Conservation (phyloP, 1,284 basidiomycete species). For the Cutaneotrichosporon arboriforme region DNA sequence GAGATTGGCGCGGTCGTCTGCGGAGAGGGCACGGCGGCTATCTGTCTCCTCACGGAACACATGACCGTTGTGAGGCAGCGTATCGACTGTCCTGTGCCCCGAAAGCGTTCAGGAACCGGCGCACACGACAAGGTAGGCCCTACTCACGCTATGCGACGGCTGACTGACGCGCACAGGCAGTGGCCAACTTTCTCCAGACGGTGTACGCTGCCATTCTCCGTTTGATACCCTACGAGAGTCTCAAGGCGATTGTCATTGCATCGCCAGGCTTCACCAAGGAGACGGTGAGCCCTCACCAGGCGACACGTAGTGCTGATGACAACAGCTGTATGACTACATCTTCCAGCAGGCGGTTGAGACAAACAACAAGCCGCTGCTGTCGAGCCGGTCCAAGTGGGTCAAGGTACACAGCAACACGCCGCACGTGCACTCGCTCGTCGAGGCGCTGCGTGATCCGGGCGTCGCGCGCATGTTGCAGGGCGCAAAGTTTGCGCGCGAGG, state of each 20-base stretch:
- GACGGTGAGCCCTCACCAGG: slow-evolving; percentile 54
- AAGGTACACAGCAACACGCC: slow-evolving; percentile 88
- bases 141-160: background rate
- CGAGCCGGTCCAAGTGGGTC: slow-evolving; percentile 75
- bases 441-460: slow-evolving; percentile 90
- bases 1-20: slow-evolving; percentile 95
- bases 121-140: slow-evolving; percentile 74
- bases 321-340: slow-evolving; percentile 66
- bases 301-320: too few species aligned
- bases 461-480: slow-evolving; percentile 70
- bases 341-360: slow-evolving; percentile 71
- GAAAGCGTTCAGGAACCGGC: slow-evolving; percentile 78
- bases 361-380: slow-evolving; percentile 75
- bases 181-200: slow-evolving; percentile 73
- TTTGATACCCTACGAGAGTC: slow-evolving; percentile 74
- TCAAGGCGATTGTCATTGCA: slow-evolving; percentile 90
- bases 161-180: slow-evolving; percentile 50
- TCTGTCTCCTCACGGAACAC: slow-evolving; percentile 91
- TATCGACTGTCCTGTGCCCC: slow-evolving; percentile 81
- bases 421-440: slow-evolving; percentile 92
- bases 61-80: slow-evolving; percentile 93
- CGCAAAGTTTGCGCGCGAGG: slow-evolving; percentile 95
- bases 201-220: slow-evolving; percentile 83
- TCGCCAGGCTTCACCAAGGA: slow-evolving; percentile 96
- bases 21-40: slow-evolving; percentile 87